Evolutionary conservation across 192 early-diverging fungal genomes (phyloP).

Genomic region (Polychytrium aggregatum): DNA sequence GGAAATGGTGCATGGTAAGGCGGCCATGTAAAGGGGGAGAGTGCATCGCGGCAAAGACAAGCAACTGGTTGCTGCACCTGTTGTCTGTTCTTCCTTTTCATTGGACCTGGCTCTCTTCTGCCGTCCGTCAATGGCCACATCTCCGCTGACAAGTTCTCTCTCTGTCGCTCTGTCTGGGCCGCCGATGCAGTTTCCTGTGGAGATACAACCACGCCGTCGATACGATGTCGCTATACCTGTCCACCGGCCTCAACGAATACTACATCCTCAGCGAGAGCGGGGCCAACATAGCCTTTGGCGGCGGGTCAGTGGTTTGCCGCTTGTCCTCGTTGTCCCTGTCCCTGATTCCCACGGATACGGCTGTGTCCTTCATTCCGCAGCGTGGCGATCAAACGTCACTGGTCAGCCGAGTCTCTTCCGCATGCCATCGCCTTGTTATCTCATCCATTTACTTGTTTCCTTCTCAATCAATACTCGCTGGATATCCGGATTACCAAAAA

Average conservation of each 20-base stretch:
- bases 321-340: background rate
- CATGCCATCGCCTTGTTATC: background rate
- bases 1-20: slow-evolving; percentile 33
- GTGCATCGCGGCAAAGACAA: no score
- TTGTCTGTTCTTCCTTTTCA: background rate
- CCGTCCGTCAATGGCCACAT: background rate
- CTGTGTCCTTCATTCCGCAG: no score
- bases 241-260: slow-evolving; percentile 23
- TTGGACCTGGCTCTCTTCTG: no score
- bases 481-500: no score
- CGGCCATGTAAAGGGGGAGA: background rate
- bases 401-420: no score
- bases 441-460: background rate
- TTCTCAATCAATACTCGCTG: no score
- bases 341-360: no score
- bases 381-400: no score
- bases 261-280: slow-evolving; percentile 15
- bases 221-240: slow-evolving; percentile 5
- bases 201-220: background rate
- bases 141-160: no score
- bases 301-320: slow-evolving; percentile 10
- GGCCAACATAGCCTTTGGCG: slow-evolving; percentile 17
- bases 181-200: slow-evolving; percentile 13
- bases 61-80: no score
- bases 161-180: background rate